Evolutionary conservation across 2,329 filamentous ascomycete species (phyloP).

Genomic region (Orbilia quercus): DNA sequence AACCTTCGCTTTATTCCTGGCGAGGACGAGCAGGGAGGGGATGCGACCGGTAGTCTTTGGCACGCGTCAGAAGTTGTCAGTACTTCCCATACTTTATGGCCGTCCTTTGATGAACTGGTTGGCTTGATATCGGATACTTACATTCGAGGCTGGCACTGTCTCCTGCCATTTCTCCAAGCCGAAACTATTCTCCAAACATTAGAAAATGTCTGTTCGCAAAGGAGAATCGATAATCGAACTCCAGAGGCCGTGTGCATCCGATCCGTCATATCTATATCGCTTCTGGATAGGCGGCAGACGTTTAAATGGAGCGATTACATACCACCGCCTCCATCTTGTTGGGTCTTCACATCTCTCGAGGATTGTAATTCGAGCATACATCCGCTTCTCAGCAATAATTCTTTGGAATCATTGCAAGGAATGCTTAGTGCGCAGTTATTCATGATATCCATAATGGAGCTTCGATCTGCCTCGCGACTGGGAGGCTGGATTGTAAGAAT

Average conservation of each 20-base stretch:
- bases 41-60: constrained; percentile 61
- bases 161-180: constrained; percentile 70
- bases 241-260: constrained; percentile 65
- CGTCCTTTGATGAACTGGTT: constrained; percentile 67
- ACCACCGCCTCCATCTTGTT: constrained; percentile 63
- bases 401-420: constrained; percentile 67
- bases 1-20: constrained; percentile 68
- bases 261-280: constrained; percentile 68
- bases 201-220: constrained; percentile 64
- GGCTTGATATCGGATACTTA: constrained; percentile 68
- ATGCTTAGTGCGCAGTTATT: constrained; percentile 69
- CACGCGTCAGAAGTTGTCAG: constrained; percentile 62
- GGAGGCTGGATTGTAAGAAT: constrained; percentile 70
- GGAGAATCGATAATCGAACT: constrained; percentile 60
- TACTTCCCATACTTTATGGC: constrained; percentile 17
- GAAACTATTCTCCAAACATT: constrained; percentile 67
- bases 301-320: constrained; percentile 23
- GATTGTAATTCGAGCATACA: constrained; percentile 68
- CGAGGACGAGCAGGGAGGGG: constrained; percentile 68
- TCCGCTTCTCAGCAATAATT: constrained; percentile 66
- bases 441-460: constrained; percentile 69
- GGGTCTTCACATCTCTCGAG: constrained; percentile 67
- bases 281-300: constrained; percentile 68
- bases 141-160: constrained; percentile 71
- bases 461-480: constrained; percentile 70